Base-by-base conservation (phyloP, 2,329 filamentous ascomycete genomes). In the Madurella mycetomatis region DNA sequence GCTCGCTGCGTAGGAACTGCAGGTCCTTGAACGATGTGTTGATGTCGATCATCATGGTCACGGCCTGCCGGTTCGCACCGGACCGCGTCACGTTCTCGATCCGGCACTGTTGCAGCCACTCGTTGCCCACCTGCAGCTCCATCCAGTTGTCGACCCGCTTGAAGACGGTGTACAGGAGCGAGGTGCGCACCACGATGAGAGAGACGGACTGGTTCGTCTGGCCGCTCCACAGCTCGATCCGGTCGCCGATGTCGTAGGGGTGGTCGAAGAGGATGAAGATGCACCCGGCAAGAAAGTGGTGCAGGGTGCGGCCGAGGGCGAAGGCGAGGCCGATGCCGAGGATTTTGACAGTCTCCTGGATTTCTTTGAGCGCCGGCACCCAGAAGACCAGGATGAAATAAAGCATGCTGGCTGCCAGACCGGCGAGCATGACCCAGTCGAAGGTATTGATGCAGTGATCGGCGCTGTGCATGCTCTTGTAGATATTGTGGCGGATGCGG, bases 231-330 rank as follows among this genome's bases (percentile, higher is more conserved):
- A 88, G 78, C 25, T 80, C 79, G 4, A 88, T 83, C 62, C 85
- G 79, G 67, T 89, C 85, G 47, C 86, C 85, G n/a, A 87, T 61
- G 67, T 89, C 85, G 65, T 87, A 89, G 1, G 86, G 85, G 67
- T 88, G 85, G 71, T 88, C 88, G 67, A 88, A 82, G 60, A 88
- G 87, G 51, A 88, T 84, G 67, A 88, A 88, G 59, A 88, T 79
- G 61, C 83, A 74, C 2, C 84, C 87, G 61, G 86, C 83, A 9
- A 88, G 70, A 62, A 88, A 86, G 60, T 88, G 85, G 64, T 87
- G 83, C 0, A 85, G 84, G 0, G 85, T 88, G 2, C 81, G 79
- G n/a, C 83, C 83, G 68, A 88, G 86, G n/a, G 88, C 76, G 83
- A 86, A 88, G 1, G 83, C 86, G 2, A 88, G 71, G 7, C 84